Evolutionary conservation across 345 rosid species (phyloP).

Genomic region (Dovyalis caffra): DNA sequence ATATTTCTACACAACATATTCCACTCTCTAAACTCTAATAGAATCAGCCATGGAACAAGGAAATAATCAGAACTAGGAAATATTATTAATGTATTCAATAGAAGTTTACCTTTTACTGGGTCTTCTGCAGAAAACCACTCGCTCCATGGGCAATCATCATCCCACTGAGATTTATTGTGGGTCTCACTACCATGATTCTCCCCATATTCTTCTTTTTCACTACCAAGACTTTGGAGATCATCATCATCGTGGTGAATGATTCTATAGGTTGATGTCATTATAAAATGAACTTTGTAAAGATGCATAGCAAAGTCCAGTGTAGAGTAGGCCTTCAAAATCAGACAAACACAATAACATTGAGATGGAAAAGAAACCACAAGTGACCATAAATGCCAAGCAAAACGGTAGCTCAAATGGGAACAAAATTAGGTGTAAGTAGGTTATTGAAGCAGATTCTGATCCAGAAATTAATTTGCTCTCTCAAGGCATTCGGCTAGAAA

Average conservation of each 20-base stretch:
- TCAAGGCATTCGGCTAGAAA: not conserved
- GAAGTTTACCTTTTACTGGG: slow-evolving; percentile 64
- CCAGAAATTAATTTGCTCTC: not conserved
- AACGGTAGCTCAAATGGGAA: not conserved
- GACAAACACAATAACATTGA: slow-evolving; percentile 11
- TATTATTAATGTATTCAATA: not conserved
- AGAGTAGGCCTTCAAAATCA: slow-evolving; percentile 70
- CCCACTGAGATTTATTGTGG: slow-evolving; percentile 68
- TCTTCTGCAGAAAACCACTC: slow-evolving; percentile 99
- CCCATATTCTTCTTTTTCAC: slow-evolving; percentile 48
- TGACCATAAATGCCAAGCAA: not conserved
- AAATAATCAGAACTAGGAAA: no score
- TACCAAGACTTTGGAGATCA: slow-evolving; percentile 46
- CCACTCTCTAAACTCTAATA: not conserved
- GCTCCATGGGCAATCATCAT: slow-evolving; percentile 98
- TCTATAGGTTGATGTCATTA: slow-evolving; percentile 85
- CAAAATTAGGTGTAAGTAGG: not conserved
- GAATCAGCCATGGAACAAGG: not conserved
- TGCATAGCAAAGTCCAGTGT: slow-evolving; percentile 66
- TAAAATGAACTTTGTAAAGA: slow-evolving; percentile 66
- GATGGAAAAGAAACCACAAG: slow-evolving; percentile 6
- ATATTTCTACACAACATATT: not conserved
- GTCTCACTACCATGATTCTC: slow-evolving; percentile 45
- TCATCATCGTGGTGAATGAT: slow-evolving; percentile 68
- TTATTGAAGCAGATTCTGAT: slow-evolving; percentile 5